Base-by-base conservation (phyloP, 768 basidiomycete genomes). In the Albatrellus ellisii region DNA sequence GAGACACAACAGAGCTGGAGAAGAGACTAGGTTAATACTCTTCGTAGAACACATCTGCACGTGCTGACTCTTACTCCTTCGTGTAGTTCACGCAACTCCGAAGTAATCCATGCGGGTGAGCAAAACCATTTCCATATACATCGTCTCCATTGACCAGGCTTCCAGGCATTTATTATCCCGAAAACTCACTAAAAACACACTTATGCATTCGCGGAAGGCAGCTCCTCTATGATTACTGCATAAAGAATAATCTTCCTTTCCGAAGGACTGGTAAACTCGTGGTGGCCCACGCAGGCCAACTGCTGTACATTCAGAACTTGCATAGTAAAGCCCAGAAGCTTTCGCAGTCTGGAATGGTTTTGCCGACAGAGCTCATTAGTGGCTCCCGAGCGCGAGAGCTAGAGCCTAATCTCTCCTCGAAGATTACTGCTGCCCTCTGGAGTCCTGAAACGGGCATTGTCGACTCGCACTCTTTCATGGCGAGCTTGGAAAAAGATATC, bases 361-460 rank as follows among this genome's bases (percentile, higher is more conserved):
- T 85, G 2, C 80, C 83, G 3, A 75, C 82, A 1, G 59, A 67
- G 45, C 70, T 95, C 39, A 65, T 99, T 26, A 69, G 65, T 11
- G 78, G 77, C 6, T 67, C 73, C 10, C 67, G 80, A 54, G 82
- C 81, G 2, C 71, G 72, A 39, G 67, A 72, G 40, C 60, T 92
- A 52, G 91, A 95, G 59, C 94, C 94, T 0, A 75, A 84, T 52
- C 62, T 99, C n/a, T 78, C 81, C 0, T 49, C 57, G 6, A 65
- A 77, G 33, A 85, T 97, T 42, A 62, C 66, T 0, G 69, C 68
- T 7, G 89, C 90, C 2, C 59, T 99, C 22, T 79, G 78, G 70
- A 85, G 79, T 42, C 81, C 85, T 7, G 75, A 79, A 53, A 92
- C 91, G 0, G 95, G 95, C 2, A 92, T 98, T 46, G 60, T 98